These are phyloP conservation scores for Phoenix roebelenii DNA, from an alignment of 176 grass and related monocot species.

Conservation along the genomic window DNA sequence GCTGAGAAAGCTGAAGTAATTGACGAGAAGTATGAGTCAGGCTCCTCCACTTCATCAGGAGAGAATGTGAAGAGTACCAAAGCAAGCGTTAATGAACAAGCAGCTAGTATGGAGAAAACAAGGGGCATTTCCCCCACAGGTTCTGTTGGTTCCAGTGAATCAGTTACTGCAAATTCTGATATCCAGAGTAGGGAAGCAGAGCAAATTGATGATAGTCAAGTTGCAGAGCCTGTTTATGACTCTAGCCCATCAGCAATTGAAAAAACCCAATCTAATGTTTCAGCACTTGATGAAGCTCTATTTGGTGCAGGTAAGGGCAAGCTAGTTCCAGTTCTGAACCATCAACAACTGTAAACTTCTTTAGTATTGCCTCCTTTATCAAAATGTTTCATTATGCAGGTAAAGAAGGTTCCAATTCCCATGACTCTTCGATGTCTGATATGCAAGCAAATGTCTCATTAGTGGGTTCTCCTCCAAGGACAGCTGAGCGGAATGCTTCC, in stretches of 20 bases:
- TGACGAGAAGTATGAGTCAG: neutral
- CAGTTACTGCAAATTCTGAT: slow-evolving; percentile 7
- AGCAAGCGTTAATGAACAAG: slow-evolving; percentile 24
- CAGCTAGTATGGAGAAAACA: slow-evolving; percentile 5
- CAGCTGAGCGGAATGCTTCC: no score
- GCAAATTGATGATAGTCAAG: slow-evolving; percentile 17
- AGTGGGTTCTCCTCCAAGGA: slow-evolving; percentile 6
- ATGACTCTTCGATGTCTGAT: no score
- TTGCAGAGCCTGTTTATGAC: slow-evolving; percentile 42
- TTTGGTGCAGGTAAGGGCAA: slow-evolving; percentile 25
- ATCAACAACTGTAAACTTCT: no score
- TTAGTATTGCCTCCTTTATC: no score
- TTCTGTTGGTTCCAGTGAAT: neutral
- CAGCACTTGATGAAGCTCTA: slow-evolving; percentile 23
- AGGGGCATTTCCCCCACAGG: no score
- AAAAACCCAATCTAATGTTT: slow-evolving; percentile 29
- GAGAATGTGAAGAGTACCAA: slow-evolving; percentile 22
- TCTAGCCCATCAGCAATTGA: slow-evolving; percentile 36
- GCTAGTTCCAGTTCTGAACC: neutral
- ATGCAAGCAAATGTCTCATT: no score
- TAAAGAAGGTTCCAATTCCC: no score
- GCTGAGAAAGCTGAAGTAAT: slow-evolving; percentile 15
- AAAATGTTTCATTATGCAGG: no score
- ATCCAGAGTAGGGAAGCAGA: slow-evolving; percentile 29
- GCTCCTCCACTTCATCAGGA: slow-evolving; percentile 15